Percentiles rank a stretch among this genome's conserved stretches.
Conservation (phyloP, 805 yeast genomes). For the Kodamaea fukazawae region DNA sequence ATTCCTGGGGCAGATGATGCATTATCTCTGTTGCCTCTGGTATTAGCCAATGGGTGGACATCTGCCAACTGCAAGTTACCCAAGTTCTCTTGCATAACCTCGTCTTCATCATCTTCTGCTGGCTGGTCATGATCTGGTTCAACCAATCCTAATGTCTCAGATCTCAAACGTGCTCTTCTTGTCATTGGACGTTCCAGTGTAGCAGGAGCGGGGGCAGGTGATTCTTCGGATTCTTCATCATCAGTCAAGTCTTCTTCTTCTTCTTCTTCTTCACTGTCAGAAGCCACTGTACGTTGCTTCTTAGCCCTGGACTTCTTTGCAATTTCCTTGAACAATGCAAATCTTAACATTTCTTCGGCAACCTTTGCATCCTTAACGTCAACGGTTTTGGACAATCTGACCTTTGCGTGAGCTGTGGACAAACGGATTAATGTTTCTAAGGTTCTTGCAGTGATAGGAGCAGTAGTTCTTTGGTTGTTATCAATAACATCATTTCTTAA, state of each 20-base stretch:
- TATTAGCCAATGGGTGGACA: constrained; percentile 25
- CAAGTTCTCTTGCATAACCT: constrained; percentile 4
- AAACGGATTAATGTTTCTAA: constrained; percentile 92
- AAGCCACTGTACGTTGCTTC: constrained; percentile 21
- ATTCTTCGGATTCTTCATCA: constrained; percentile 26
- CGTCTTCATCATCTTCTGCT: constrained; percentile 5
- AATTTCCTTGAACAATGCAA: constrained; percentile 80
- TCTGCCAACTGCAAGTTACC: constrained; percentile 7
- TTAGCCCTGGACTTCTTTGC: constrained; percentile 27
- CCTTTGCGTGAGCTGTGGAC: constrained; percentile 95
- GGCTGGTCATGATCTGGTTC: constrained; percentile 10
- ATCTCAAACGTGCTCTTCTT: constrained; percentile 18
- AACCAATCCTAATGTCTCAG: constrained; percentile 10
- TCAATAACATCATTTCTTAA: constrained; percentile 72
- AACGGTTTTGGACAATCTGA: constrained; percentile 76
- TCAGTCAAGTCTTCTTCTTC: constrained; percentile 34
- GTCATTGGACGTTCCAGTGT: constrained; percentile 15
- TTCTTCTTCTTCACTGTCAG: constrained; percentile 26
- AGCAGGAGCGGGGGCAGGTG: constrained; percentile 10
- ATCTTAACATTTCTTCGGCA: constrained; percentile 82
- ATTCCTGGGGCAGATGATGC: constrained; percentile 19
- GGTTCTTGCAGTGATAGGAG: constrained; percentile 98
- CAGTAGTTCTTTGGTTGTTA: constrained; percentile 68
- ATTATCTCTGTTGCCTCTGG: constrained; percentile 16
- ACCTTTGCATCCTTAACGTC: constrained; percentile 76